These are phyloP conservation scores for Globisporangium lucens DNA, from an alignment of 352 stramenopile species.

Conservation along the genomic window DNA sequence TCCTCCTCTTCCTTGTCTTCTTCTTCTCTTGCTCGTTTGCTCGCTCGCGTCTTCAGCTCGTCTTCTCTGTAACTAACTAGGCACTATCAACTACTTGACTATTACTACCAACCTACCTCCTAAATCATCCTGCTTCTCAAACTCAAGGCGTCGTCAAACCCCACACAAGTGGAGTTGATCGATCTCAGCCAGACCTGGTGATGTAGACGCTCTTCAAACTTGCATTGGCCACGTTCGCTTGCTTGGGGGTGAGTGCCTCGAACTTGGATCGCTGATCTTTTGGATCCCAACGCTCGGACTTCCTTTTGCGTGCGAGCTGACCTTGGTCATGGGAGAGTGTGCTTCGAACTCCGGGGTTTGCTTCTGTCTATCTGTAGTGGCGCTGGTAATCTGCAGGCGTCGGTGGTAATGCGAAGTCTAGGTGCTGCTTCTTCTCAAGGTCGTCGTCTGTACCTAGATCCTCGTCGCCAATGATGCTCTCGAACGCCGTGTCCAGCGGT, in stretches of 20 bases:
- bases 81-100: slow-evolving; percentile 19
- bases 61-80: slow-evolving; percentile 16
- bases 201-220: slow-evolving; percentile 1
- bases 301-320: background rate
- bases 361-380: slow-evolving; percentile 35
- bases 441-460: slow-evolving; percentile 18
- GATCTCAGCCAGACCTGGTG: background rate
- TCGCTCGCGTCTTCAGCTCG: slow-evolving; percentile 8
- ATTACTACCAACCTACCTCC: slow-evolving; percentile 17
- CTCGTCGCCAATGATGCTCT: slow-evolving; percentile 28
- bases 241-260: slow-evolving; percentile 1
- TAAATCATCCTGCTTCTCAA: slow-evolving; percentile 7
- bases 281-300: slow-evolving; percentile 1
- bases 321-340: background rate
- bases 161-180: background rate
- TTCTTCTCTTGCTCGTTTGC: background rate
- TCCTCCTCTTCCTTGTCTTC: background rate
- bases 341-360: background rate
- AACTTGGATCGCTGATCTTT: background rate
- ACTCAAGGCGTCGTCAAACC: background rate
- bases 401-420: slow-evolving; percentile 21
- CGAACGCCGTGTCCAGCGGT: slow-evolving; percentile 42
- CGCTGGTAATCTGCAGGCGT: slow-evolving; percentile 23
- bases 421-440: slow-evolving; percentile 20
- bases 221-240: background rate